These are phyloP conservation scores for Lentinus tigrinus DNA, from an alignment of 768 basidiomycete genomes.

Conservation along the genomic window DNA sequence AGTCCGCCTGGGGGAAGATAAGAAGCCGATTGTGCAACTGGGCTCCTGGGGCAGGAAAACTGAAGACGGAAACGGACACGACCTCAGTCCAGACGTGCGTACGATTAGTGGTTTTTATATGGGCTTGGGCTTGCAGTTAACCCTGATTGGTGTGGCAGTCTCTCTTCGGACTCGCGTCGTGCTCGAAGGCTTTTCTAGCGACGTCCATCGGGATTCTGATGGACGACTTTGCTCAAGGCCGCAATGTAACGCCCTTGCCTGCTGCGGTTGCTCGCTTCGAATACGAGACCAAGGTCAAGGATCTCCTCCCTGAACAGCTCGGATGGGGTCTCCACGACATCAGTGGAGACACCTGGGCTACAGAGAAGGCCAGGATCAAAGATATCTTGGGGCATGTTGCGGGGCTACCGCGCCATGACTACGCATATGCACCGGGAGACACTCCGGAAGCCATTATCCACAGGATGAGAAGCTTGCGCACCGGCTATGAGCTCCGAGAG, in stretches of 20 bases:
- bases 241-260: constrained; percentile 26
- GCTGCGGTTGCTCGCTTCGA: constrained; percentile 18
- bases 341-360: constrained; percentile 36
- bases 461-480: constrained; percentile 31
- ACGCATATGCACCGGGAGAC: constrained; percentile 31
- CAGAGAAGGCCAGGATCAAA: constrained; percentile 32
- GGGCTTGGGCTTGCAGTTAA: too few species aligned
- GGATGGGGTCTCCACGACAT: constrained; percentile 38
- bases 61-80: constrained; percentile 14
- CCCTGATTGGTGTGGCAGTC: too few species aligned
- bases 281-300: constrained; percentile 32
- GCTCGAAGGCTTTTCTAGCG: constrained; percentile 32
- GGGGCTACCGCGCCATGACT: constrained; percentile 39
- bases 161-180: constrained; percentile 30
- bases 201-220: constrained; percentile 31
- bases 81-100: constrained; percentile 14
- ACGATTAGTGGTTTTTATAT: too few species aligned
- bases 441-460: constrained; percentile 23
- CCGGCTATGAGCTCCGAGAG: constrained; percentile 38
- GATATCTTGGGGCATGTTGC: constrained; percentile 42
- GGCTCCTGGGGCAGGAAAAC: constrained; percentile 13
- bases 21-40: constrained; percentile 5
- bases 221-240: constrained; percentile 31
- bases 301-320: constrained; percentile 36
- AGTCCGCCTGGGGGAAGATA: constrained; percentile 7